These are phyloP conservation scores for Kwoniella botswanensis DNA, from an alignment of 768 basidiomycete species.

Conservation along the genomic window DNA sequence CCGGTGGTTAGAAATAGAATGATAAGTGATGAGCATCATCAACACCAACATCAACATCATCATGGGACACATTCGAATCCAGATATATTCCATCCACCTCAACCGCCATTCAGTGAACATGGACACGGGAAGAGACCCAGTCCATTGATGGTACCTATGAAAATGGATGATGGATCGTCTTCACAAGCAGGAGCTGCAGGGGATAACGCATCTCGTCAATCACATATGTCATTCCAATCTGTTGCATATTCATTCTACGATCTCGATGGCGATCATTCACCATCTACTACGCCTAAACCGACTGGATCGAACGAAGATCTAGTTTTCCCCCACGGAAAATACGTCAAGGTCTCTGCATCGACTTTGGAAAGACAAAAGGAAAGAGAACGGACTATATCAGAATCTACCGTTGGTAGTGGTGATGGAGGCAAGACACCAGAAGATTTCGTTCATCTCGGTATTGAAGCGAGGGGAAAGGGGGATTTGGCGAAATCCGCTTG, in stretches of 20 bases:
- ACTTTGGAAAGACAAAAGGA: constrained; percentile 20
- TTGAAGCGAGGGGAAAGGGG: constrained; percentile 48
- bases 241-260: constrained; percentile 50
- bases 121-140: neutral
- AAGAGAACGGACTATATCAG: constrained; percentile 27
- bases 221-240: constrained; percentile 47
- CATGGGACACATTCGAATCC: neutral
- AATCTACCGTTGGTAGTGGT: constrained; percentile 9
- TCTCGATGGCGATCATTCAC: constrained; percentile 35
- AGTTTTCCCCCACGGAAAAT: constrained; percentile 44
- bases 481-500: constrained; percentile 54
- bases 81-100: constrained; percentile 8
- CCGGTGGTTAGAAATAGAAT: constrained; percentile 1
- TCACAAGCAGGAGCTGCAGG: neutral
- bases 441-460: constrained; percentile 45
- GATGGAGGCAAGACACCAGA: constrained; percentile 33
- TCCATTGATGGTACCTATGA: constrained; percentile 37
- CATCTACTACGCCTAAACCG: constrained; percentile 29
- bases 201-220: constrained; percentile 18
- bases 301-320: constrained; percentile 20
- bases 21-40: neutral
- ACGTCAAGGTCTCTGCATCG: constrained; percentile 44
- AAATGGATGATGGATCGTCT: constrained; percentile 18
- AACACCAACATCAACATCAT: neutral
- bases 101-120: constrained; percentile 14